Conservation (phyloP, 1,284 basidiomycete genomes). For the Bondarzewia mesenterica region DNA sequence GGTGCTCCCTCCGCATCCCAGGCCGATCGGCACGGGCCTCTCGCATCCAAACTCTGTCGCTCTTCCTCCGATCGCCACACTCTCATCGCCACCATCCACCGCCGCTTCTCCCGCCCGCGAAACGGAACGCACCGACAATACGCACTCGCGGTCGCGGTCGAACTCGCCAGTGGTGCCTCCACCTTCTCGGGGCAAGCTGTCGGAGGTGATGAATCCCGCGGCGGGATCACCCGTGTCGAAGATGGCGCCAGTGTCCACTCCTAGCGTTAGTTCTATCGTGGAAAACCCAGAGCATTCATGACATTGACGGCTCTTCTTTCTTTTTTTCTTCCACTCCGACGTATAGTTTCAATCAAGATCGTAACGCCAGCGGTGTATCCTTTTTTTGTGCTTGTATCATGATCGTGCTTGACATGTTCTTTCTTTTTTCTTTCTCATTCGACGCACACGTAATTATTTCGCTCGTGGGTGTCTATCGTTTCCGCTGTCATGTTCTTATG, state of each 20-base stretch:
- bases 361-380: not conserved
- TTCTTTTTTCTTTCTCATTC: not conserved
- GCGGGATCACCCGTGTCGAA: slow-evolving; percentile 29
- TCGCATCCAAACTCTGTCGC: slow-evolving; percentile 26
- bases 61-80: slow-evolving; percentile 58
- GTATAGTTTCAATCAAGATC: not conserved
- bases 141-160: slow-evolving; percentile 18
- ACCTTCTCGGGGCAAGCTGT: slow-evolving; percentile 38
- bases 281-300: not conserved
- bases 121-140: slow-evolving; percentile 36
- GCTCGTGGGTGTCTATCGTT: not conserved
- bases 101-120: slow-evolving; percentile 36
- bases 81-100: slow-evolving; percentile 48
- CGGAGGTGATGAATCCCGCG: slow-evolving; percentile 42
- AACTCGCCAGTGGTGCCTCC: slow-evolving; percentile 29
- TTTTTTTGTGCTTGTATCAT: not conserved
- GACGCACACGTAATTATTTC: not conserved
- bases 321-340: not conserved
- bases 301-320: not conserved
- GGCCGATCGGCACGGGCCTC: slow-evolving; percentile 52
- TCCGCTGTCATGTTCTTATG: not conserved
- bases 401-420: not conserved
- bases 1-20: slow-evolving; percentile 60
- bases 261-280: slow-evolving; percentile 13
- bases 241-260: slow-evolving; percentile 28